These are phyloP conservation scores for Breviolum minutum DNA, from an alignment of 73 alveolate species.

Conservation along the genomic window DNA sequence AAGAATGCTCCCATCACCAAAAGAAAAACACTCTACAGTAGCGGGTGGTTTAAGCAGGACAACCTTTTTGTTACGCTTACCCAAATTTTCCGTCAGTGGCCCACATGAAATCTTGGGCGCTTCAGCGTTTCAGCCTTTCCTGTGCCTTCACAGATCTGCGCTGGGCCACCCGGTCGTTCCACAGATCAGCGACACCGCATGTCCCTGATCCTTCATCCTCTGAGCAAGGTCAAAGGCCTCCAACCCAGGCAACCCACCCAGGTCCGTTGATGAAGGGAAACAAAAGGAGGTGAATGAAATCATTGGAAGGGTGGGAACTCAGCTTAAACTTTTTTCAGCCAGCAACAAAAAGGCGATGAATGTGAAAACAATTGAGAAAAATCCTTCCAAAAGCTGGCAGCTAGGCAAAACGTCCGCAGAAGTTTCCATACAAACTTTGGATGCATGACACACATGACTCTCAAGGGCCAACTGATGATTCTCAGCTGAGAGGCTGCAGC, in stretches of 20 bases:
- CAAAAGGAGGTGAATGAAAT: background rate
- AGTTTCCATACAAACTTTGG: no score
- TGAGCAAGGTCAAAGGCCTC: slow-evolving; percentile 62
- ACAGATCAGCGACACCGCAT: slow-evolving; percentile 56
- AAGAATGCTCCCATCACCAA: background rate
- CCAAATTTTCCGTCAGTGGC: background rate
- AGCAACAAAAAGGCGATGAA: background rate
- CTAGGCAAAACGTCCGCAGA: no score
- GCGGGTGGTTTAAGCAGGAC: no score
- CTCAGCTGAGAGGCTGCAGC: no score
- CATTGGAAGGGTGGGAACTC: background rate
- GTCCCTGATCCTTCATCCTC: slow-evolving; percentile 37
- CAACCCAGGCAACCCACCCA: background rate
- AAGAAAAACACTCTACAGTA: background rate
- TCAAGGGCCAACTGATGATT: no score
- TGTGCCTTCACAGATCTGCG: no score
- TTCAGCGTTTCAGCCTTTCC: background rate
- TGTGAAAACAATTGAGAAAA: no score
- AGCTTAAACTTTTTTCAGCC: background rate
- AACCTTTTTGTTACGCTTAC: no score
- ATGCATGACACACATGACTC: no score
- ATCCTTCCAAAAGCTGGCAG: no score
- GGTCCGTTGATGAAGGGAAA: background rate
- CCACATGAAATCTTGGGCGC: no score
- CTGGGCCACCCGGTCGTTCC: slow-evolving; percentile 11